Conservation (phyloP, 2,329 filamentous ascomycete genomes). For the Xylaria polymorpha region DNA sequence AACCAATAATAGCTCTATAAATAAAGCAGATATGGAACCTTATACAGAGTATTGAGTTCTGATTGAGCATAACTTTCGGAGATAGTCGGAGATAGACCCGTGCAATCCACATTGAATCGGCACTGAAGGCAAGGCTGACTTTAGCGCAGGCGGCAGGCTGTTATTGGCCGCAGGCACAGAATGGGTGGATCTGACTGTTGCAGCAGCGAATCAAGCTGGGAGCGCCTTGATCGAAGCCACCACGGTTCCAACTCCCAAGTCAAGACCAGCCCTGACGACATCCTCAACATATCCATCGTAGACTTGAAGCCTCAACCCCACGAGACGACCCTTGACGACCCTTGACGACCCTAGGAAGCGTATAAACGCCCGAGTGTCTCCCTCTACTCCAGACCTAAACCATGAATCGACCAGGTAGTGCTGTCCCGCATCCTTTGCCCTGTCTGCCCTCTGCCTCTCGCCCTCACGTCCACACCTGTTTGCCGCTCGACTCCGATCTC, state of each 20-base stretch:
- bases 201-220: slow-evolving; percentile 35
- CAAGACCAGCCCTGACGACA: slow-evolving; percentile 22
- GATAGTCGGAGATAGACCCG: slow-evolving; percentile 12
- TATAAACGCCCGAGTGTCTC: slow-evolving; percentile 27
- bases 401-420: slow-evolving; percentile 72
- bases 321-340: slow-evolving; percentile 21
- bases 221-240: slow-evolving; percentile 24
- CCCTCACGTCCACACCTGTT: slow-evolving; percentile 45
- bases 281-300: slow-evolving; percentile 2
- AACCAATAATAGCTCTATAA: slow-evolving; percentile 5
- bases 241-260: slow-evolving; percentile 31
- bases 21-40: neutral
- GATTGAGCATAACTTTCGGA: neutral
- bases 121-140: slow-evolving; percentile 34
- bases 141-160: slow-evolving; percentile 7
- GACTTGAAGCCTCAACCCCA: slow-evolving; percentile 23
- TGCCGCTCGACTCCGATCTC: slow-evolving; percentile 42
- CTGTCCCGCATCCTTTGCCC: slow-evolving; percentile 40
- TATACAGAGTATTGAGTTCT: neutral
- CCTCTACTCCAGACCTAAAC: slow-evolving; percentile 46
- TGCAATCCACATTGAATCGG: neutral
- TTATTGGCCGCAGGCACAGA: slow-evolving; percentile 21
- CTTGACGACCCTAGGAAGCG: slow-evolving; percentile 6
- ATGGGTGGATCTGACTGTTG: slow-evolving; percentile 15
- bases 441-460: slow-evolving; percentile 43